Conservation (phyloP, 2,329 filamentous ascomycete species). For the Stenocarpella maydis region DNA sequence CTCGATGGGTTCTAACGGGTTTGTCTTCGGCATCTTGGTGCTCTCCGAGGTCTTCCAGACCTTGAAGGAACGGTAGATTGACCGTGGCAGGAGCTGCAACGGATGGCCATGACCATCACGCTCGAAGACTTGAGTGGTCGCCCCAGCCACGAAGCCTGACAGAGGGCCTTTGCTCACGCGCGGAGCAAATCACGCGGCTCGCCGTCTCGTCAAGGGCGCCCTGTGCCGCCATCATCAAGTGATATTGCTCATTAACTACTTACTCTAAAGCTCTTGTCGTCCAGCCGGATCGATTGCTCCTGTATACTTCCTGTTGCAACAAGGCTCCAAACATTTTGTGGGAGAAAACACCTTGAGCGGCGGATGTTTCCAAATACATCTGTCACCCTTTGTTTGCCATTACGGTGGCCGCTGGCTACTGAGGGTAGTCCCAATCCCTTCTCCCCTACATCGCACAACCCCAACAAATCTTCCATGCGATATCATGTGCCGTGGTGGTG, state of each 20-base stretch:
- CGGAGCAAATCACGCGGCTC: constrained; percentile 21
- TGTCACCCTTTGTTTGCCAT: background rate
- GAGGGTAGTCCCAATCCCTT: background rate
- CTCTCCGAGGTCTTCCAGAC: background rate
- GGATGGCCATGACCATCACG: background rate
- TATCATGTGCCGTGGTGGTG: constrained; percentile 6
- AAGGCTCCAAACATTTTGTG: background rate
- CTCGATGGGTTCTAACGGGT: background rate
- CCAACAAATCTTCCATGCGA: background rate
- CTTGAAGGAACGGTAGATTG: background rate
- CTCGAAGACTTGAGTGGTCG: background rate
- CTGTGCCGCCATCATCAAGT: background rate
- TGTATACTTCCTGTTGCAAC: background rate
- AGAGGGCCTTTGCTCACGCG: background rate
- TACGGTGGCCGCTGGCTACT: background rate
- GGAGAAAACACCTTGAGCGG: background rate
- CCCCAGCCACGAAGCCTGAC: background rate
- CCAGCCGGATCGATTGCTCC: background rate
- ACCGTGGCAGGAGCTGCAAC: background rate
- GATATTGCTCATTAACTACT: constrained; percentile 10
- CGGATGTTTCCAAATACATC: background rate
- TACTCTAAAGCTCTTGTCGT: constrained; percentile 5
- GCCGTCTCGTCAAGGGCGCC: background rate
- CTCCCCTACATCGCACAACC: constrained; percentile 4
- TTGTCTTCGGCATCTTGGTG: background rate